Percentiles rank a stretch among this genome's conserved stretches.
Conservation (phyloP, 306 rosid species). For the Pterocarpus santalinus region DNA sequence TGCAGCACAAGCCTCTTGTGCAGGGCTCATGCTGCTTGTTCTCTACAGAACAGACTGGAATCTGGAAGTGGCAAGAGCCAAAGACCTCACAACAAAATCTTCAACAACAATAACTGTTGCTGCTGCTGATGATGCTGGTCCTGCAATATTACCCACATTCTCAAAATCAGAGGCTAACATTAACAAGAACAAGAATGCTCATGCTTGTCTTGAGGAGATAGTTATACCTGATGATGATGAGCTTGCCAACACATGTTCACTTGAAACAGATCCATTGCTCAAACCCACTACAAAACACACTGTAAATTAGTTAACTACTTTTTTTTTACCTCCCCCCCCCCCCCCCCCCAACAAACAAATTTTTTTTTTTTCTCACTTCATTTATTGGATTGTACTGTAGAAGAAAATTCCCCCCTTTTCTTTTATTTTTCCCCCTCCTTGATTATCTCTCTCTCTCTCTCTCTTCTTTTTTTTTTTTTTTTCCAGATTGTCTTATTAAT, state of each 20-base stretch:
- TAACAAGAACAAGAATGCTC: slow-evolving; percentile 22
- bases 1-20: slow-evolving; percentile 92
- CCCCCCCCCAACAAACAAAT: background rate
- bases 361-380: slow-evolving; percentile 45
- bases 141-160: slow-evolving; percentile 46
- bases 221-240: slow-evolving; percentile 55
- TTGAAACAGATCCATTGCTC: slow-evolving; percentile 75
- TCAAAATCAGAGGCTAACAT: slow-evolving; percentile 22
- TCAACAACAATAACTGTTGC: slow-evolving; percentile 30
- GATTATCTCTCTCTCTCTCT: background rate
- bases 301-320: slow-evolving; percentile 34
- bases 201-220: slow-evolving; percentile 60
- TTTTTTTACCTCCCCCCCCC: background rate
- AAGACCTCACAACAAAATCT: slow-evolving; percentile 65
- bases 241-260: slow-evolving; percentile 47
- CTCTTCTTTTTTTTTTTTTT: slow-evolving; percentile 5
- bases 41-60: slow-evolving; percentile 87
- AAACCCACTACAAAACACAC: slow-evolving; percentile 13
- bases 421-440: background rate
- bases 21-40: slow-evolving; percentile 78
- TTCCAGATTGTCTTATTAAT: slow-evolving; percentile 48
- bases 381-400: slow-evolving; percentile 55
- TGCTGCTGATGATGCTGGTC: slow-evolving; percentile 22
- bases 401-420: background rate
- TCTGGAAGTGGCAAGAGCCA: slow-evolving; percentile 69